Evolutionary conservation across 441 rosid genomes (phyloP).

Genomic region (Populus trichocarpa): DNA sequence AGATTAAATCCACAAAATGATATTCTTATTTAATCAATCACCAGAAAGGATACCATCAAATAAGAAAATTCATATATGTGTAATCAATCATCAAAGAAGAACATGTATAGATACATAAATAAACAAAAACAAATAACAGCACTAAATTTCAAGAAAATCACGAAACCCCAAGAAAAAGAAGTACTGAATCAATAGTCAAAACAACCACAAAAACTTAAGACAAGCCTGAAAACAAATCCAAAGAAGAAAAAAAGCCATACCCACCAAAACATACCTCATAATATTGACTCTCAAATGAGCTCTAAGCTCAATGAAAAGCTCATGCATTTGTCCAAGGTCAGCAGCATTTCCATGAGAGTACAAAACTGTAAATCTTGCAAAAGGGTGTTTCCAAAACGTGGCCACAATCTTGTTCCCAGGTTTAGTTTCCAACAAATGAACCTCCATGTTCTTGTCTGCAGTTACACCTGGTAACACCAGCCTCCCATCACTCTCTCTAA

Average conservation of each 20-base stretch:
- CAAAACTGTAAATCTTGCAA: slow-evolving; percentile 78
- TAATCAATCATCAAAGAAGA: not conserved
- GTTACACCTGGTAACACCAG: slow-evolving; percentile 60
- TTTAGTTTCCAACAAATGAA: slow-evolving; percentile 75
- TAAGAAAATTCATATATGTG: not conserved
- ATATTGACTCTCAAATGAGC: slow-evolving; percentile 89
- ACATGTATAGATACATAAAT: not conserved
- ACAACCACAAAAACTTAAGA: not conserved
- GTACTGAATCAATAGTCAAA: not conserved
- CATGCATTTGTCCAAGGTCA: slow-evolving; percentile 47
- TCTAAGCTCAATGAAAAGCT: slow-evolving; percentile 92
- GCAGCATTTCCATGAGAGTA: slow-evolving; percentile 78
- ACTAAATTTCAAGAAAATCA: not conserved
- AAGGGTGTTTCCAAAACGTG: slow-evolving; percentile 87
- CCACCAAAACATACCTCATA: slow-evolving; percentile 54
- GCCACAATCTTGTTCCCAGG: slow-evolving; percentile 78
- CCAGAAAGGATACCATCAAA: not conserved
- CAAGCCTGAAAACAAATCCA: not conserved
- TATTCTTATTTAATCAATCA: not conserved
- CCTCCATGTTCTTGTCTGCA: slow-evolving; percentile 72
- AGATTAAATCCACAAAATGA: not conserved
- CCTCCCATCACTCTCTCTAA: slow-evolving; percentile 56
- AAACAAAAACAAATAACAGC: not conserved
- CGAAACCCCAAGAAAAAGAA: not conserved
- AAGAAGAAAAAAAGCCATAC: not conserved